Conservation (phyloP, 169 alveolate genomes). For the Cryptosporidium ryanae region DNA sequence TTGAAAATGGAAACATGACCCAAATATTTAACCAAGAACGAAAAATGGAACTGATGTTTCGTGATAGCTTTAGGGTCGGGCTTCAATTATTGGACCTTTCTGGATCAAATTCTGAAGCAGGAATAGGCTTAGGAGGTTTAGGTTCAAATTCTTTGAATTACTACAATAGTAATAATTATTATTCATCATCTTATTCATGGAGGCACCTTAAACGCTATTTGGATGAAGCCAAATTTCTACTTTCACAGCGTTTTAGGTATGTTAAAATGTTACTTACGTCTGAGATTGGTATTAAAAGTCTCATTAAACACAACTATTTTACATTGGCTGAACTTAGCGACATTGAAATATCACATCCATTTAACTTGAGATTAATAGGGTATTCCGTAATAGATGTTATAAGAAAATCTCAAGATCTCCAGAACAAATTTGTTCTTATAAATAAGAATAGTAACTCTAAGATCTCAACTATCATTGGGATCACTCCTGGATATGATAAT, state of each 20-base stretch:
- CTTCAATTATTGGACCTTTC: conserved; percentile 53
- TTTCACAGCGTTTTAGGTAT: conserved; percentile 31
- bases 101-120: background rate
- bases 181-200: conserved; percentile 14
- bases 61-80: conserved; percentile 62
- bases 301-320: conserved; percentile 62
- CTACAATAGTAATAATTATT: background rate
- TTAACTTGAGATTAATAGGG: conserved; percentile 48
- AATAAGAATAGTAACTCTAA: conserved; percentile 14
- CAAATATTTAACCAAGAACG: conserved; percentile 40
- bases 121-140: background rate
- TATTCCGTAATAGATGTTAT: conserved; percentile 27
- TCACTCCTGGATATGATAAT: conserved; percentile 57
- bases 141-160: background rate
- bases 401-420: conserved; percentile 39
- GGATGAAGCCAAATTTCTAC: conserved; percentile 46
- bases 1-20: background rate
- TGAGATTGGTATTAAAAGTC: conserved; percentile 4
- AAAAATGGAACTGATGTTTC: conserved; percentile 32
- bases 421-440: conserved; percentile 41
- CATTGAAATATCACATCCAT: conserved; percentile 62
- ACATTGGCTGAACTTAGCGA: conserved; percentile 50
- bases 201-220: conserved; percentile 43
- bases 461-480: conserved; percentile 63
- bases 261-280: conserved; percentile 58